These are phyloP conservation scores for Casuarina equisetifolia DNA, from an alignment of 306 rosid genomes.

Conservation along the genomic window DNA sequence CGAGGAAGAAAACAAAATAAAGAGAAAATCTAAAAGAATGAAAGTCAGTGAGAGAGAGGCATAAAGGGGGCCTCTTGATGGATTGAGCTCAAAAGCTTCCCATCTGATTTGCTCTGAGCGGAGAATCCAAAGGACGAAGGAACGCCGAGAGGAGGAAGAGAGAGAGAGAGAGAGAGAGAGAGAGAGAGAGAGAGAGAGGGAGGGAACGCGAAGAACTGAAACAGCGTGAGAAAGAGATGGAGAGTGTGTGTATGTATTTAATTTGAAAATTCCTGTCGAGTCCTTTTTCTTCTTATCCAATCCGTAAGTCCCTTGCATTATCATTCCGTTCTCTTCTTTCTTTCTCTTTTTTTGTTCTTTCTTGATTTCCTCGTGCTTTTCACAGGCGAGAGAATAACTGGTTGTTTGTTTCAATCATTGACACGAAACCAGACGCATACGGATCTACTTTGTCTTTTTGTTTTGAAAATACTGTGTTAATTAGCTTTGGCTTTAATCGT, in stretches of 20 bases:
- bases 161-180: constrained; percentile 11
- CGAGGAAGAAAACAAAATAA: neutral
- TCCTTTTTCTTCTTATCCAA: constrained; percentile 15
- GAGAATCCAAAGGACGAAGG: constrained; percentile 52
- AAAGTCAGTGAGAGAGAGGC: constrained; percentile 47
- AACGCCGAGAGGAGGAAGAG: neutral
- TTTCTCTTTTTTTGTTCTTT: neutral
- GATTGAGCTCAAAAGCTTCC: constrained; percentile 54
- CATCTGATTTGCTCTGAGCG: constrained; percentile 56
- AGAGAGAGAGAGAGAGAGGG: constrained; percentile 10
- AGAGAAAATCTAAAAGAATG: constrained; percentile 23
- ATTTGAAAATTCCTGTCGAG: constrained; percentile 46
- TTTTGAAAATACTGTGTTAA: neutral
- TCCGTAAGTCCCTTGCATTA: constrained; percentile 44
- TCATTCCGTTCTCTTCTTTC: neutral
- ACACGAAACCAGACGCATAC: neutral
- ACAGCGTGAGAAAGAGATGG: constrained; percentile 23
- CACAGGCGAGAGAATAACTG: neutral
- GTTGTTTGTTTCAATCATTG: neutral
- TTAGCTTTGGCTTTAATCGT: neutral
- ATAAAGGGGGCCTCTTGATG: constrained; percentile 30
- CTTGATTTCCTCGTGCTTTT: neutral
- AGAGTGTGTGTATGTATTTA: constrained; percentile 20
- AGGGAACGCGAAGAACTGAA: constrained; percentile 33
- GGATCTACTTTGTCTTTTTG: constrained; percentile 31